Evolutionary conservation across 306 rosid species (phyloP).

Genomic region (Cyamopsis tetragonoloba): DNA sequence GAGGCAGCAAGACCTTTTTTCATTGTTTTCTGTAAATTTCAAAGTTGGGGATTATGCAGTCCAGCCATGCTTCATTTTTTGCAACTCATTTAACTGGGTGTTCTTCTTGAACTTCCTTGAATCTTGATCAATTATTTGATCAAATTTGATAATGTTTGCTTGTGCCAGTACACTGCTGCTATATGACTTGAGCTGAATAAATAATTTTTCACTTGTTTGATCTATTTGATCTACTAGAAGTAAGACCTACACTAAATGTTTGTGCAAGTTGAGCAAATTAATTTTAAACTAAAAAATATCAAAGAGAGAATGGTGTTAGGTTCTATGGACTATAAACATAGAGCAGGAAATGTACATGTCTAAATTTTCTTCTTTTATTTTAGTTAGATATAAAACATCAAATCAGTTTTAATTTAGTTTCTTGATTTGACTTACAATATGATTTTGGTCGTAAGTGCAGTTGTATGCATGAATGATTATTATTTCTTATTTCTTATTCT

Average conservation of each 20-base stretch:
- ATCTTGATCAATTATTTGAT: background rate
- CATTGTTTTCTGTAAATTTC: background rate
- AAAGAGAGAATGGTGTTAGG: slow-evolving; percentile 3
- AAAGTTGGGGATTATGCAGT: background rate
- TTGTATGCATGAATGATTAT: background rate
- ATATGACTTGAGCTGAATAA: slow-evolving; percentile 13
- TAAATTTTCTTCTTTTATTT: background rate
- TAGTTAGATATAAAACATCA: background rate
- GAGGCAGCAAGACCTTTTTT: background rate
- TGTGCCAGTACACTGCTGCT: slow-evolving; percentile 8
- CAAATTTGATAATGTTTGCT: background rate
- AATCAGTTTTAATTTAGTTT: slow-evolving; percentile 5
- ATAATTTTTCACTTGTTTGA: background rate
- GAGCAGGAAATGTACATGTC: slow-evolving; percentile 9
- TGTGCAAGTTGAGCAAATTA: background rate
- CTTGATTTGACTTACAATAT: background rate
- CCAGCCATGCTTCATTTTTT: background rate
- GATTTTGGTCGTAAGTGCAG: background rate
- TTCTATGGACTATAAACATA: too few species aligned
- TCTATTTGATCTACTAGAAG: slow-evolving; percentile 1
- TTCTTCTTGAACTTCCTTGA: slow-evolving; percentile 7
- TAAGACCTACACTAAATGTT: background rate
- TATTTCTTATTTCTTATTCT: background rate
- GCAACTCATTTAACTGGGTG: background rate
- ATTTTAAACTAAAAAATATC: background rate